phyloP scores from a whole-genome alignment of 2,329 filamentous ascomycete genomes.

The Teratosphaeria nubilosa region DNA sequence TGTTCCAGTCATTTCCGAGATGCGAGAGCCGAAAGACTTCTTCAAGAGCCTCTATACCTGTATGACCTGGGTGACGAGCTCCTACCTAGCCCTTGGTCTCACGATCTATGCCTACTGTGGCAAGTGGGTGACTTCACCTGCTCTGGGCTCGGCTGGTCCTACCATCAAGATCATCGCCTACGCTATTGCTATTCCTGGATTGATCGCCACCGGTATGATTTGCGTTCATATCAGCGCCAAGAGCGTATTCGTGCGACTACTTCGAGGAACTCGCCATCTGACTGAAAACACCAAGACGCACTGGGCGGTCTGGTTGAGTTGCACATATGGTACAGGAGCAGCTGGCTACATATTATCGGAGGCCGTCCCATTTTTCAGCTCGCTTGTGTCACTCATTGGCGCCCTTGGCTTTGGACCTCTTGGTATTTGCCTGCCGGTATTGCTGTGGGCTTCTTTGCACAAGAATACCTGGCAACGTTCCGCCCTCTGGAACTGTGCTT shows the following conservation, averaged over 20 bases:
- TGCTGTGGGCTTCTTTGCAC: conserved; percentile 42
- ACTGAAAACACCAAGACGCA: conserved; percentile 41
- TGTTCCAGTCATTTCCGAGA: conserved; percentile 54
- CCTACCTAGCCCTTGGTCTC: conserved; percentile 48
- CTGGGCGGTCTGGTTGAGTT: conserved; percentile 41
- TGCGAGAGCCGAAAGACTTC: conserved; percentile 49
- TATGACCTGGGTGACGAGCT: conserved; percentile 45
- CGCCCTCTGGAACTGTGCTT: conserved; percentile 28
- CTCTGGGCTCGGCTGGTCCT: conserved; percentile 49
- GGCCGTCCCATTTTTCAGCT: conserved; percentile 46
- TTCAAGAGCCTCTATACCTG: conserved; percentile 47
- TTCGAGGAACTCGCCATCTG: conserved; percentile 40
- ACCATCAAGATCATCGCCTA: conserved; percentile 52
- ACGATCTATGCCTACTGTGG: conserved; percentile 53
- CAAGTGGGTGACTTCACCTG: conserved; percentile 50
- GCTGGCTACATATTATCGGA: conserved; percentile 41
- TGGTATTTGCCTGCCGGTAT: conserved; percentile 37
- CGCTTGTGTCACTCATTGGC: conserved; percentile 37
- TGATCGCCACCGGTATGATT: conserved; percentile 39
- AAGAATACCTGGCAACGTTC: conserved; percentile 1
- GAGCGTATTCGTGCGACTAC: conserved; percentile 44
- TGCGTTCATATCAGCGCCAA: conserved; percentile 40
- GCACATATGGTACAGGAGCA: conserved; percentile 31
- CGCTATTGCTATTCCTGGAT: conserved; percentile 45
- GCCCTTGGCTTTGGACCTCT: conserved; percentile 41